Conservation (phyloP, 1,284 basidiomycete genomes). For the Melanopsichium pennsylvanicum region DNA sequence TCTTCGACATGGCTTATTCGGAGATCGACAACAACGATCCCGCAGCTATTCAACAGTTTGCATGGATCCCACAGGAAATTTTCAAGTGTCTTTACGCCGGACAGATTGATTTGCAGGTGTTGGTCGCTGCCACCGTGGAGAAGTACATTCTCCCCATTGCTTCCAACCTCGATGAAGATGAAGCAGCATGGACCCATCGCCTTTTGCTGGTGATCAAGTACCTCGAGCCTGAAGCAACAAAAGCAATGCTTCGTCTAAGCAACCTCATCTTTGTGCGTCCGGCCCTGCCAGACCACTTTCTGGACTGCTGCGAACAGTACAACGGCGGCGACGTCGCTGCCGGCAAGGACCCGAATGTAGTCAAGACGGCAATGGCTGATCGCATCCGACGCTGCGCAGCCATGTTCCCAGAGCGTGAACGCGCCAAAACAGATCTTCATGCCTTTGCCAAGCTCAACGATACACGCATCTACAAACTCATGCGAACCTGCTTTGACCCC, state of each 20-base stretch:
- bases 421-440: constrained; percentile 79
- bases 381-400: constrained; percentile 30
- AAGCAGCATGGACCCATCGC: constrained; percentile 83
- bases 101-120: constrained; percentile 70
- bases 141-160: constrained; percentile 84
- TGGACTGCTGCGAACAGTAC: constrained; percentile 56
- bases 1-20: constrained; percentile 83
- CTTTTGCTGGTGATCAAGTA: constrained; percentile 78
- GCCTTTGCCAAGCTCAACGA: constrained; percentile 88
- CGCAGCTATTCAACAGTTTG: constrained; percentile 80
- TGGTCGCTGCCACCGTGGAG: constrained; percentile 69
- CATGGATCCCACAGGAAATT: constrained; percentile 88
- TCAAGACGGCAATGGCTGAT: constrained; percentile 50
- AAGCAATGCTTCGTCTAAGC: constrained; percentile 73
- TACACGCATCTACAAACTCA: constrained; percentile 80
- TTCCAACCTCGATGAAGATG: constrained; percentile 74
- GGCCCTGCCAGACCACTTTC: constrained; percentile 33
- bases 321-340: constrained; percentile 78
- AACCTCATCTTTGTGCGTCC: constrained; percentile 52
- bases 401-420: constrained; percentile 71
- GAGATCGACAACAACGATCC: constrained; percentile 89
- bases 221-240: constrained; percentile 71
- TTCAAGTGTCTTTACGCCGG: constrained; percentile 68
- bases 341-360: constrained; percentile 71
- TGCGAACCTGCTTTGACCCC: constrained; percentile 81